These are phyloP conservation scores for Corrigiola litoralis DNA, from an alignment of 179 eudicot genomes.

Conservation along the genomic window DNA sequence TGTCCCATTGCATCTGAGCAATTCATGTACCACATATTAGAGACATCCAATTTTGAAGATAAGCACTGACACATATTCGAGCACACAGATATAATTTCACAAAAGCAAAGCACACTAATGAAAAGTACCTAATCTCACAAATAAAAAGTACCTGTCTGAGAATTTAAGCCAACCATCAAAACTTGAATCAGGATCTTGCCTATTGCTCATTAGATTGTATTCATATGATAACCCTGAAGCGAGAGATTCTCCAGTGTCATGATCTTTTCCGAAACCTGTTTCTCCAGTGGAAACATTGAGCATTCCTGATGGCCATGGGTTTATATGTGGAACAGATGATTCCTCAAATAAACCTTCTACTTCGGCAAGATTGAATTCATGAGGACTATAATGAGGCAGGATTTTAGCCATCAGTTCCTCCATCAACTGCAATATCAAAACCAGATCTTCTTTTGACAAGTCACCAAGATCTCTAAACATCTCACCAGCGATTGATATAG, in stretches of 20 bases:
- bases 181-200: slow-evolving; percentile 8
- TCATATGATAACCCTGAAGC: slow-evolving; percentile 19
- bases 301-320: slow-evolving; percentile 2
- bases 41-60: background rate
- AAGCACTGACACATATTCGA: background rate
- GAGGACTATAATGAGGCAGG: slow-evolving; percentile 33
- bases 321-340: background rate
- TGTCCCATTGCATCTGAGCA: slow-evolving; percentile 23
- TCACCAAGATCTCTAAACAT: slow-evolving; percentile 64
- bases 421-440: slow-evolving; percentile 55
- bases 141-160: slow-evolving; percentile 22
- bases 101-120: background rate
- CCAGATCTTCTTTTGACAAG: slow-evolving; percentile 43
- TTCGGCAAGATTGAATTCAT: slow-evolving; percentile 11
- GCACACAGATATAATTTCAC: background rate
- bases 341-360: slow-evolving; percentile 13
- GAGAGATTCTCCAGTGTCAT: slow-evolving; percentile 20
- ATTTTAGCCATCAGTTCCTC: slow-evolving; percentile 43
- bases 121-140: background rate
- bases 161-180: slow-evolving; percentile 9
- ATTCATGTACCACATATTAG: no score
- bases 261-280: slow-evolving; percentile 1
- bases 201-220: background rate
- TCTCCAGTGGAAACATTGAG: background rate
- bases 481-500: slow-evolving; percentile 52